A percentile compares a stretch with the other conserved stretches of the same genome.
Conservation (phyloP, 2,329 filamentous ascomycete species). For the Microdochium bolleyi region DNA sequence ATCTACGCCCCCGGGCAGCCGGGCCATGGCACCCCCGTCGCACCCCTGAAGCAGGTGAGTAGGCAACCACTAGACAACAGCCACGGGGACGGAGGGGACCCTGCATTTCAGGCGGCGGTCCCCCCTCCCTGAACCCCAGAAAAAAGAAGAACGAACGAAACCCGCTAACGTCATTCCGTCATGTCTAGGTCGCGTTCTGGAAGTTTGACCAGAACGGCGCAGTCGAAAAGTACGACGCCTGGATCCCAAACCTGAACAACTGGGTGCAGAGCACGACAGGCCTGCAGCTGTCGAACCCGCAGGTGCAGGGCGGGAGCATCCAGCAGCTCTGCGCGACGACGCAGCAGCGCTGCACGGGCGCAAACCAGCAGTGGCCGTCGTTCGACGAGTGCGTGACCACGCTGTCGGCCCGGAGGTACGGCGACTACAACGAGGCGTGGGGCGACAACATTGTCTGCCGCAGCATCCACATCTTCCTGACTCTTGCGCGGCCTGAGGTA, state of each 20-base stretch:
- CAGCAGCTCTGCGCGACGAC: constrained; percentile 22
- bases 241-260: constrained; percentile 30
- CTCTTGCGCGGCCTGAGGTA: constrained; percentile 17
- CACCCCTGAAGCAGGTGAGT: constrained; percentile 22
- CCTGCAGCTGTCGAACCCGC: constrained; percentile 15
- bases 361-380: constrained; percentile 25
- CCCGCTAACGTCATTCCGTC: neutral
- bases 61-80: neutral
- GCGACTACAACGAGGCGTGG: constrained; percentile 32
- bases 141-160: neutral
- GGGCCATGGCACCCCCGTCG: constrained; percentile 19
- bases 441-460: constrained; percentile 34
- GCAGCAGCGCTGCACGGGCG: constrained; percentile 24
- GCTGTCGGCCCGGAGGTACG: constrained; percentile 24
- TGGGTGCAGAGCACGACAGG: constrained; percentile 23
- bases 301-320: constrained; percentile 18
- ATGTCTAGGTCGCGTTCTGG: constrained; percentile 11
- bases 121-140: too few species aligned
- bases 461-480: constrained; percentile 29
- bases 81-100: neutral
- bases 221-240: constrained; percentile 32
- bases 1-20: constrained; percentile 19
- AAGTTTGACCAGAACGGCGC: constrained; percentile 3
- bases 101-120: too few species aligned
- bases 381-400: constrained; percentile 21